These are phyloP conservation scores for Caloboletus inedulis DNA, from an alignment of 1,284 basidiomycete genomes.

Conservation along the genomic window DNA sequence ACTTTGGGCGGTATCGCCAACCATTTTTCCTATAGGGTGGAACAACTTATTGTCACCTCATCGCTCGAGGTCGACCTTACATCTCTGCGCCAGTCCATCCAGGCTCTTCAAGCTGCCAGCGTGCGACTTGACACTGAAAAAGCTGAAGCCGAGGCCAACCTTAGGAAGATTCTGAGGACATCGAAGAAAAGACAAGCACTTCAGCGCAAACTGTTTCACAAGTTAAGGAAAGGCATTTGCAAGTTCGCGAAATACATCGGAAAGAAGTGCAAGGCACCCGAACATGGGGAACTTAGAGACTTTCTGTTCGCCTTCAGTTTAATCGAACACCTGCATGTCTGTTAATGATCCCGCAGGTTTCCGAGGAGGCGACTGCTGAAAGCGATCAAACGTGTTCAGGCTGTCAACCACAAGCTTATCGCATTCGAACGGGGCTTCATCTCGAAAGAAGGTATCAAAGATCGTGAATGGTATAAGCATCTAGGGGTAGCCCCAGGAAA, in stretches of 20 bases:
- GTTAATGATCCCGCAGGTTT: constrained; percentile 16
- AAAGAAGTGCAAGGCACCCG: constrained; percentile 18
- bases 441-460: constrained; percentile 60
- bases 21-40: constrained; percentile 30
- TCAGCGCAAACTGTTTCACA: constrained; percentile 14
- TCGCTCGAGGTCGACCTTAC: constrained; percentile 33
- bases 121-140: constrained; percentile 54
- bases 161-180: constrained; percentile 37
- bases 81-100: constrained; percentile 45
- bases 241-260: constrained; percentile 28
- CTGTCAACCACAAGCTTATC: constrained; percentile 57
- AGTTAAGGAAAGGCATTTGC: constrained; percentile 30
- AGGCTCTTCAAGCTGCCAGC: constrained; percentile 50
- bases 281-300: constrained; percentile 2
- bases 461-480: constrained; percentile 70
- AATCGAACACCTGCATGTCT: neutral
- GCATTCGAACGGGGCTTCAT: constrained; percentile 72
- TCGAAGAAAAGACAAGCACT: constrained; percentile 22
- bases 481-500: constrained; percentile 73
- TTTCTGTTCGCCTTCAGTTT: constrained; percentile 18
- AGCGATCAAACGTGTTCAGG: constrained; percentile 48
- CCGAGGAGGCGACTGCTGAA: constrained; percentile 37
- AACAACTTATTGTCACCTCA: constrained; percentile 23
- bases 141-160: constrained; percentile 34
- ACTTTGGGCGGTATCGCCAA: neutral